Evolutionary conservation across 2,329 filamentous ascomycete genomes (phyloP).

Genomic region (Neocatenulostroma microsporum): DNA sequence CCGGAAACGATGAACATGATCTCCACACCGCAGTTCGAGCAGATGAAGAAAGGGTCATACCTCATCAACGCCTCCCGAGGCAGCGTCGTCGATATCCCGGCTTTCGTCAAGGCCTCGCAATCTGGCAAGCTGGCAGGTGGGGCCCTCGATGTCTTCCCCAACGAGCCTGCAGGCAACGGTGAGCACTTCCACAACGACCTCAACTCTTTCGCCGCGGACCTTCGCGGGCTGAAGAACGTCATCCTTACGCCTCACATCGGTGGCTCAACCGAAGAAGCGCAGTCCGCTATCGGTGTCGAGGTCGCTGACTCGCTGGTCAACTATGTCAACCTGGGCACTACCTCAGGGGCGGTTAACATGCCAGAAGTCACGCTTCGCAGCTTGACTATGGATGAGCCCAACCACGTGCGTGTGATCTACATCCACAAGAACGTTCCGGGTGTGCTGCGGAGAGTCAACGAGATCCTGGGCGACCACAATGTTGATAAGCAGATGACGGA

Average conservation of each 20-base stretch:
- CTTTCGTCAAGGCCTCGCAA: constrained; percentile 79
- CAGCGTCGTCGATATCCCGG: constrained; percentile 87
- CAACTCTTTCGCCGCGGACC: constrained; percentile 77
- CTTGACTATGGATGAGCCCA: constrained; percentile 80
- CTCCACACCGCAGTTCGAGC: constrained; percentile 63
- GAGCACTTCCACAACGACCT: constrained; percentile 84
- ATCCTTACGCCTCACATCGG: constrained; percentile 96
- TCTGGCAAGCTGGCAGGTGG: constrained; percentile 83
- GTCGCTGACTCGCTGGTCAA: constrained; percentile 79
- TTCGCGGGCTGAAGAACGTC: constrained; percentile 79
- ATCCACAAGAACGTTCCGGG: constrained; percentile 96
- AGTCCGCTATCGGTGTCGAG: constrained; percentile 91
- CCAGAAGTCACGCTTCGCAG: constrained; percentile 88
- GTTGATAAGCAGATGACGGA: constrained; percentile 99
- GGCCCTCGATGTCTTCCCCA: constrained; percentile 92
- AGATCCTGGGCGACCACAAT: constrained; percentile 89
- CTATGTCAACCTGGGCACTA: constrained; percentile 93
- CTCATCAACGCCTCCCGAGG: constrained; percentile 94
- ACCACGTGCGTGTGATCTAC: constrained; percentile 89
- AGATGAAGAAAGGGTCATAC: constrained; percentile 91
- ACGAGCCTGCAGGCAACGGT: constrained; percentile 88
- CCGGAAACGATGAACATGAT: constrained; percentile 93
- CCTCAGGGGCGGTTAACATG: constrained; percentile 87
- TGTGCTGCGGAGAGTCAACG: constrained; percentile 90
- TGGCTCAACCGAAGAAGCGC: constrained; percentile 94